phyloP scores from a whole-genome alignment of 306 rosid species.

The Glycine tomentella region DNA sequence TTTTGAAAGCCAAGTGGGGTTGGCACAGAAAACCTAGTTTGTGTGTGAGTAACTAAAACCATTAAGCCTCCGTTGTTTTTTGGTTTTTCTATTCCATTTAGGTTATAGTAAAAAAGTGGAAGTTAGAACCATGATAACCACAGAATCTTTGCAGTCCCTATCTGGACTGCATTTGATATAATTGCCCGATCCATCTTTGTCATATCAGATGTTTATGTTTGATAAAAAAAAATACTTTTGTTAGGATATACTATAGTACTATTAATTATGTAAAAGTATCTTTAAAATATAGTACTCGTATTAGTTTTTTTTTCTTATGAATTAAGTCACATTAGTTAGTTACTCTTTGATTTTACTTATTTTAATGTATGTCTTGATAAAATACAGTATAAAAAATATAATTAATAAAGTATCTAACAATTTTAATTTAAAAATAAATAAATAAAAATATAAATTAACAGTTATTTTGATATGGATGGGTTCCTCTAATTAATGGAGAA shows the following conservation, averaged over 20 bases:
- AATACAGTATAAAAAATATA: no score
- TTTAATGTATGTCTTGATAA: no score
- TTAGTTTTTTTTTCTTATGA: no score
- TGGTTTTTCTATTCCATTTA: slow-evolving; percentile 5
- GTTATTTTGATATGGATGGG: not conserved
- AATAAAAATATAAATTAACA: not conserved
- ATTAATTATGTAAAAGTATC: no score
- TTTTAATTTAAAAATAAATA: no score
- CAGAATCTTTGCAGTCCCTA: slow-evolving; percentile 1
- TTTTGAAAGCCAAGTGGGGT: not conserved
- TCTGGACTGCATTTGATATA: not conserved
- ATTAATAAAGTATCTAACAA: no score
- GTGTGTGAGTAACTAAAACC: not conserved
- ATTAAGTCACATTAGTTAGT: no score
- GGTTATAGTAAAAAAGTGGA: slow-evolving; percentile 4
- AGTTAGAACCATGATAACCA: slow-evolving; percentile 4
- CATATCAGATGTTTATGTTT: not conserved
- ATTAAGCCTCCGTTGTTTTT: not conserved
- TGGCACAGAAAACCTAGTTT: slow-evolving; percentile 32
- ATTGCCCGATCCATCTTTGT: slow-evolving; percentile 12
- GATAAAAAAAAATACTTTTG: no score
- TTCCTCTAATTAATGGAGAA: not conserved
- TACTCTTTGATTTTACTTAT: no score
- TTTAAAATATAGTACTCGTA: no score
- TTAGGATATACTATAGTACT: no score